Conservation (phyloP, 208 protist species). For the Trichomonas gallinae region DNA sequence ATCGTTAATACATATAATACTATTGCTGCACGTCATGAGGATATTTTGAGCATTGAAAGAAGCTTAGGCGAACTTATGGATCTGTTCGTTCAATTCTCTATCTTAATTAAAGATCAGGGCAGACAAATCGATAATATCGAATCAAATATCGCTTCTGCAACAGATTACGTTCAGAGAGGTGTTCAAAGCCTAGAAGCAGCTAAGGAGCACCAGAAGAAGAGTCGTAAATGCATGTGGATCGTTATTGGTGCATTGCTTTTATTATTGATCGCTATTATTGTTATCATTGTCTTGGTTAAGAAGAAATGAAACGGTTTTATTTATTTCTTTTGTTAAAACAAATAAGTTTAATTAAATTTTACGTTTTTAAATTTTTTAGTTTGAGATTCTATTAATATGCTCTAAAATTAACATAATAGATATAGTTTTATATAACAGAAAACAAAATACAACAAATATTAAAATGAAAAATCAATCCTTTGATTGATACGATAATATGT, state of each 20-base stretch:
- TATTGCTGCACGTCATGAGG: neutral
- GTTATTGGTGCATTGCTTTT: neutral
- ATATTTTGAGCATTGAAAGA: neutral
- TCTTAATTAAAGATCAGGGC: neutral
- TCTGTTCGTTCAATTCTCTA: neutral
- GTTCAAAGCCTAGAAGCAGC: neutral
- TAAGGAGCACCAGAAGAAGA: neutral
- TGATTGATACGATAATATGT: no score
- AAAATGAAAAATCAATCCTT: no score
- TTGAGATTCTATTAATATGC: no score
- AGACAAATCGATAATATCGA: neutral
- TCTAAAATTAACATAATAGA: no score
- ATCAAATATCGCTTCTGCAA: neutral
- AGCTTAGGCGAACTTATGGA: neutral
- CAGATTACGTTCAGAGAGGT: neutral
- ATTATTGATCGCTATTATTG: neutral
- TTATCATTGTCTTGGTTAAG: neutral
- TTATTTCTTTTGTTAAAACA: neutral
- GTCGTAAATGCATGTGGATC: neutral
- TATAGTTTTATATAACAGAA: no score
- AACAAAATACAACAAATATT: no score
- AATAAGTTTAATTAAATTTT: no score
- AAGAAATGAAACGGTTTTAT: neutral
- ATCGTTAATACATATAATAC: neutral
- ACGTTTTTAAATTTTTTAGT: no score